These are phyloP conservation scores for Fraxinus ornus DNA, from an alignment of 305 asterid species.

Conservation along the genomic window DNA sequence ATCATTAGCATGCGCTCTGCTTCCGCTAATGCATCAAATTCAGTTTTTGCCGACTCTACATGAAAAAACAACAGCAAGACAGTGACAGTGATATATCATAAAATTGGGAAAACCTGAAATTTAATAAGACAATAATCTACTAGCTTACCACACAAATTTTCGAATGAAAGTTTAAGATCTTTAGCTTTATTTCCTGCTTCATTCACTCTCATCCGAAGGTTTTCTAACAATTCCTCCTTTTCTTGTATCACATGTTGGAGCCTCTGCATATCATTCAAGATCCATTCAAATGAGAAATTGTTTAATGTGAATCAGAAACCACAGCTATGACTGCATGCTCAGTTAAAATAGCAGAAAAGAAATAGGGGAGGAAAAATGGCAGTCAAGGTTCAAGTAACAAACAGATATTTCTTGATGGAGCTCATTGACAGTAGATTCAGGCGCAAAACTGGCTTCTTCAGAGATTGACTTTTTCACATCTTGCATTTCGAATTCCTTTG, in stretches of 20 bases:
- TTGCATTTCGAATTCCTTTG: constrained; percentile 53
- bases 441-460: constrained; percentile 46
- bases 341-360: constrained; percentile 12
- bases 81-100: constrained; percentile 23
- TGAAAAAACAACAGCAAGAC: constrained; percentile 10
- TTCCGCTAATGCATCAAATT: constrained; percentile 57
- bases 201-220: constrained; percentile 46
- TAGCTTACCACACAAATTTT: constrained; percentile 64
- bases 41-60: constrained; percentile 69
- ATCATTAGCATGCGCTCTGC: constrained; percentile 62
- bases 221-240: constrained; percentile 45
- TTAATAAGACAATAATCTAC: constrained; percentile 21
- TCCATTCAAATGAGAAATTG: constrained; percentile 1
- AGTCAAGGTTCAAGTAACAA: constrained; percentile 32
- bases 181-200: constrained; percentile 57
- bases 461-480: constrained; percentile 60
- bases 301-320: constrained; percentile 22
- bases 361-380: constrained; percentile 11
- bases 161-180: constrained; percentile 44
- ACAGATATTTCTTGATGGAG: constrained; percentile 71
- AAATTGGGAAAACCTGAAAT: constrained; percentile 20
- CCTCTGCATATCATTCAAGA: constrained; percentile 50
- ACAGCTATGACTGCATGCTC: constrained; percentile 14
- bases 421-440: constrained; percentile 64
- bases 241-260: constrained; percentile 50